phyloP scores from a whole-genome alignment of 805 yeast species.

The Pichia deserticola region DNA sequence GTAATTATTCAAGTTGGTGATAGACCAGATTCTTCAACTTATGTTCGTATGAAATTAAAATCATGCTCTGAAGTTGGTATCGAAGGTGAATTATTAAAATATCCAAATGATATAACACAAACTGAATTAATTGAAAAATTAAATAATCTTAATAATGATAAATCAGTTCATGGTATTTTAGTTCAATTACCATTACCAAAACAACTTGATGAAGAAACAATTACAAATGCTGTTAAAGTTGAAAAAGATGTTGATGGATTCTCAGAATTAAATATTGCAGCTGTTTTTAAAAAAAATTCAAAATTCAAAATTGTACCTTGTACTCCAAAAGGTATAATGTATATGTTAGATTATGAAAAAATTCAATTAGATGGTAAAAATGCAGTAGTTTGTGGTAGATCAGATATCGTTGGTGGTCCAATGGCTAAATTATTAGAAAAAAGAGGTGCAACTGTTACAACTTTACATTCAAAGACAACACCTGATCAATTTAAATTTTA shows the following conservation, averaged over 20 bases:
- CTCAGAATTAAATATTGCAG: slow-evolving; percentile 83
- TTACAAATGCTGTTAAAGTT: slow-evolving; percentile 76
- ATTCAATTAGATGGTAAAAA: slow-evolving; percentile 66
- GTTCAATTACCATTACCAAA: slow-evolving; percentile 87
- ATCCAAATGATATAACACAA: slow-evolving; percentile 57
- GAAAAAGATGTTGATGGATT: slow-evolving; percentile 95
- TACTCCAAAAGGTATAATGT: slow-evolving; percentile 91
- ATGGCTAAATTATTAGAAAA: slow-evolving; percentile 76
- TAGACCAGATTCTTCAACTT: slow-evolving; percentile 85
- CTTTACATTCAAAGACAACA: slow-evolving; percentile 68
- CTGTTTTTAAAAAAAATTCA: slow-evolving; percentile 81
- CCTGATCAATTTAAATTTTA: slow-evolving; percentile 44
- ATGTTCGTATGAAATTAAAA: slow-evolving; percentile 85
- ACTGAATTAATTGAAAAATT: slow-evolving; percentile 52
- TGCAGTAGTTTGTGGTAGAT: slow-evolving; percentile 90
- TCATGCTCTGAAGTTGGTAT: slow-evolving; percentile 84
- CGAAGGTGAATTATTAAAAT: slow-evolving; percentile 54
- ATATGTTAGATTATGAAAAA: slow-evolving; percentile 62
- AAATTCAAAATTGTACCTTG: slow-evolving; percentile 81
- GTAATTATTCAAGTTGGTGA: slow-evolving; percentile 86
- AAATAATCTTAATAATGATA: slow-evolving; percentile 61
- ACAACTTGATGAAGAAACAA: slow-evolving; percentile 65
- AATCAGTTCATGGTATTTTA: slow-evolving; percentile 74
- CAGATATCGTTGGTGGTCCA: slow-evolving; percentile 95
- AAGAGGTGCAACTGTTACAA: slow-evolving; percentile 81